A percentile compares a stretch with the other conserved stretches of the same genome.
Evolutionary conservation across 495 filamentous ascomycete species (phyloP).

Genomic region (Arthonia radiata): DNA sequence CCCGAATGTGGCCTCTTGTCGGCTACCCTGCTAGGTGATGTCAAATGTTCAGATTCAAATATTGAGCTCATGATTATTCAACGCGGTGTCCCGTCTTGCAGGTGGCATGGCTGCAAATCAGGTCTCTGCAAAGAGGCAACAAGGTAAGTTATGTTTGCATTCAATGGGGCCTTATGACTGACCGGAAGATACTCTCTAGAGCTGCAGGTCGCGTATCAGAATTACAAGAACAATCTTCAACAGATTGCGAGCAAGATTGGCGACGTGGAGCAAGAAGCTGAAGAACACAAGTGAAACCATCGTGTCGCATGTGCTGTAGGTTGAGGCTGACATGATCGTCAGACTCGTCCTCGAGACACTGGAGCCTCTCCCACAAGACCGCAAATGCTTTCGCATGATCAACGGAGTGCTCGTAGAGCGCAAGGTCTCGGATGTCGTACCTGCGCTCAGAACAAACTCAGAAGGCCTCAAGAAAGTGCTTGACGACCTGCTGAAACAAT

Average conservation of each 20-base stretch:
- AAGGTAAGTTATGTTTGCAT: slow-evolving; percentile 31
- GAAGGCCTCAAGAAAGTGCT: slow-evolving; percentile 92
- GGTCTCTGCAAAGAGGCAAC: slow-evolving; percentile 21
- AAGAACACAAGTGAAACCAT: slow-evolving; percentile 99
- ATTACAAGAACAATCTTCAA: slow-evolving; percentile 88
- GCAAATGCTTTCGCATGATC: slow-evolving; percentile 97
- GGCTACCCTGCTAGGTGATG: too few relatives aligned
- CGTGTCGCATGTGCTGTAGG: too few relatives aligned
- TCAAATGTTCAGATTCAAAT: too few relatives aligned
- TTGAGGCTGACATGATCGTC: slow-evolving; percentile 1
- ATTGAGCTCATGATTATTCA: too few relatives aligned
- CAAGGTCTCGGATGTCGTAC: slow-evolving; percentile 76
- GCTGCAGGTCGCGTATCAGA: slow-evolving; percentile 77
- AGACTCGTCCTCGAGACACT: slow-evolving; percentile 93
- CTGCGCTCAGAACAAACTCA: slow-evolving; percentile 76
- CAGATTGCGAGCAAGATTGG: slow-evolving; percentile 88
- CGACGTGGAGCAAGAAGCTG: slow-evolving; percentile 85
- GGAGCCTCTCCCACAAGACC: slow-evolving; percentile 53
- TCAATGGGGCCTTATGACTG: slow-evolving; percentile 3
- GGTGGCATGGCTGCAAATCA: slow-evolving; percentile 13
- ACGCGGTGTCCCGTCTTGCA: too few relatives aligned
- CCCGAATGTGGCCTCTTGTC: too few relatives aligned
- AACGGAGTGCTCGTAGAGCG: slow-evolving; percentile 89
- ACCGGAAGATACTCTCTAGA: slow-evolving; percentile 24
- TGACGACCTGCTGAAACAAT: slow-evolving; percentile 87